Percentiles rank a stretch among this genome's conserved stretches.
Evolutionary conservation across 2,329 filamentous ascomycete genomes (phyloP).

Genomic region (Rhynchosporium agropyri): DNA sequence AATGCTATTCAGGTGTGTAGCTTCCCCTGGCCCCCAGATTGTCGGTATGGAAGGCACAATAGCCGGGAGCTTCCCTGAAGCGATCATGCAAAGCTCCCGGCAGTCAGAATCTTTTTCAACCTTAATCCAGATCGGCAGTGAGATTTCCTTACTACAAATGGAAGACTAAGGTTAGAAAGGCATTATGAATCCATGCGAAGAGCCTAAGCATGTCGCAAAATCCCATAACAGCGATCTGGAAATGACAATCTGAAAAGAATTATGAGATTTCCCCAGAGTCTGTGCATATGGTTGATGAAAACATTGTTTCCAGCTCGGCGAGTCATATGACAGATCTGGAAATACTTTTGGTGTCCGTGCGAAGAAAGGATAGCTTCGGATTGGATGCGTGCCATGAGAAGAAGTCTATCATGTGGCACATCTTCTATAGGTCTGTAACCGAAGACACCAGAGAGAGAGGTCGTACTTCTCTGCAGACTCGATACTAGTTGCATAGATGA

Average conservation of each 20-base stretch:
- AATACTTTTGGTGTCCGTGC: constrained; percentile 1
- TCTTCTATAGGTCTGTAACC: not conserved
- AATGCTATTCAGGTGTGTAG: constrained; percentile 25
- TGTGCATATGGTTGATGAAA: constrained; percentile 9
- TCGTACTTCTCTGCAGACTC: not conserved
- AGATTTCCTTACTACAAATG: not conserved
- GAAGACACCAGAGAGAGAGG: too few relatives aligned
- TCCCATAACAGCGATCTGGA: not conserved
- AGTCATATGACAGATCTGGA: not conserved
- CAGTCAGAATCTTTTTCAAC: not conserved
- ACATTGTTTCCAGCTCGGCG: constrained; percentile 18
- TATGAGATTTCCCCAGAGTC: not conserved
- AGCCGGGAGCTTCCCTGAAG: constrained; percentile 21
- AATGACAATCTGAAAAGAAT: not conserved
- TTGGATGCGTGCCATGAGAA: constrained; percentile 10
- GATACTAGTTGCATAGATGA: constrained; percentile 1
- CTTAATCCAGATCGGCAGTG: not conserved
- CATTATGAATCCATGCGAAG: constrained; percentile 3
- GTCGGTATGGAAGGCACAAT: constrained; percentile 22
- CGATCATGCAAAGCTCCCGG: constrained; percentile 27
- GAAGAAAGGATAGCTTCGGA: not conserved
- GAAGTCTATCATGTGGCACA: constrained; percentile 7
- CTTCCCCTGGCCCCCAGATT: constrained; percentile 18
- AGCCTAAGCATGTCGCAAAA: not conserved
- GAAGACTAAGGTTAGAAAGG: not conserved